A percentile compares a stretch with the other conserved stretches of the same genome.
phyloP scores from a whole-genome alignment of 2,329 filamentous ascomycete genomes.

The Phaeosphaeria sp. region DNA sequence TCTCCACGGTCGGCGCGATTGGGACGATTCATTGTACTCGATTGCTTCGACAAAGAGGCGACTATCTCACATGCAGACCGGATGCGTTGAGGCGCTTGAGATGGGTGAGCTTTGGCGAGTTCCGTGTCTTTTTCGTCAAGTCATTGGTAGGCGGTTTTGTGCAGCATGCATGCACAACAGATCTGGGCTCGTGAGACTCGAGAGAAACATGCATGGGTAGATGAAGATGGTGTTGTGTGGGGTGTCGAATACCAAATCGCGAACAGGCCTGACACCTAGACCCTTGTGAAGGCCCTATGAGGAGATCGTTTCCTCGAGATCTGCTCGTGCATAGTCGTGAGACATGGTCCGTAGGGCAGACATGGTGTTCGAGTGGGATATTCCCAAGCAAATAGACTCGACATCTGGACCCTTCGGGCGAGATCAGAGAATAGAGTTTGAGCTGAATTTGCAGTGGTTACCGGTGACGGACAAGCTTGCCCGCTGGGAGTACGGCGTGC shows the following conservation, averaged over 20 bases:
- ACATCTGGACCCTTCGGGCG: background rate
- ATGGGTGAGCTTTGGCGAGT: background rate
- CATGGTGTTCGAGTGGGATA: background rate
- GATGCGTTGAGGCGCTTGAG: background rate
- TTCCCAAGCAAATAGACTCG: background rate
- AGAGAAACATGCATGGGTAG: background rate
- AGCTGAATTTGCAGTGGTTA: background rate
- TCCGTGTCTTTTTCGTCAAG: background rate
- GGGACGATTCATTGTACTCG: constrained; percentile 15
- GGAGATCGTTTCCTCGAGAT: background rate
- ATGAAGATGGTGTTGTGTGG: background rate
- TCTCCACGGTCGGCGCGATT: constrained; percentile 15
- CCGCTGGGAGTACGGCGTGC: background rate
- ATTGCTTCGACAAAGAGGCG: constrained; percentile 19
- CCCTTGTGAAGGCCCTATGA: background rate
- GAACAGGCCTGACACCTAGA: background rate
- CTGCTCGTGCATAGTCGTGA: background rate
- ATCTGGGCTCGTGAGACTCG: background rate
- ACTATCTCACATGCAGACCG: constrained; percentile 1
- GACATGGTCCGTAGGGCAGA: background rate
- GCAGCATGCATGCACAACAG: background rate
- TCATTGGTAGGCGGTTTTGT: background rate
- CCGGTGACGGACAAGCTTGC: background rate
- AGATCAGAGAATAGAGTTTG: background rate
- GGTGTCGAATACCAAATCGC: background rate